Evolutionary conservation across 164 flowering plant genomes (phyloP), one percentile per base, ranked within the genome.

Genomic region (Annona cherimola): DNA sequence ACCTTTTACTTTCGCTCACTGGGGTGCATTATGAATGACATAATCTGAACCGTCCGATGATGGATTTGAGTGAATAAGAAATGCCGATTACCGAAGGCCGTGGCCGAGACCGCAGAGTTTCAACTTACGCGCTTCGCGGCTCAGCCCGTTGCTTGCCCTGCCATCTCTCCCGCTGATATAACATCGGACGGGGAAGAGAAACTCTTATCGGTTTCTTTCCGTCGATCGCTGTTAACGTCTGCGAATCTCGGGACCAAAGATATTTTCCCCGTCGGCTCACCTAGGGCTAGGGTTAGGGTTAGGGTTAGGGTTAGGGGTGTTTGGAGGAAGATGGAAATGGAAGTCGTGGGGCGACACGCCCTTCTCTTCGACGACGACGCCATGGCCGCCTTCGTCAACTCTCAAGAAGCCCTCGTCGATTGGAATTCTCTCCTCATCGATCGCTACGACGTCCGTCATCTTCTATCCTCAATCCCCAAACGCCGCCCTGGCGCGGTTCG

Each of bases 391-490:
- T 95, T 93, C 79, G 89, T 93, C 4, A 90, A 91, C 82, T 89
- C 99, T 9, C 44, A 71, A 55, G 91, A 82, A 64, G 97, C 98
- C 1, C 89, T 95, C 40, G 88, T 95, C 40, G 89, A 86, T 0
- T 95, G 98, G 99, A 83, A 89, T 79, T 86, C 93, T 7, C 96
- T 95, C 61, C 76, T 77, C 45, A 91, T 95, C 74, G 99, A 95
- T 69, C 93, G 99, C 18, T 95, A 90, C 83, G 99, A 95, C 75
- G 98, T 91, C 43, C 97, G 99, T 43, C 96, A 95, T 76, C 96
- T 95, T 75, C 98, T 95, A 73, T 76, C 86, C 42, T 11, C 68
- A 39, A 89, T 87, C 70, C 94, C 92, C 0, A 82, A 75, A 61
- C 81, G 73, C 63, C 86, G 87, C 45, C 73, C 68, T 26, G 65